A percentile compares a stretch with the other conserved stretches of the same genome.
These are phyloP conservation scores for Oxyria digyna DNA, from an alignment of 148 eudicot genomes.

Conservation along the genomic window DNA sequence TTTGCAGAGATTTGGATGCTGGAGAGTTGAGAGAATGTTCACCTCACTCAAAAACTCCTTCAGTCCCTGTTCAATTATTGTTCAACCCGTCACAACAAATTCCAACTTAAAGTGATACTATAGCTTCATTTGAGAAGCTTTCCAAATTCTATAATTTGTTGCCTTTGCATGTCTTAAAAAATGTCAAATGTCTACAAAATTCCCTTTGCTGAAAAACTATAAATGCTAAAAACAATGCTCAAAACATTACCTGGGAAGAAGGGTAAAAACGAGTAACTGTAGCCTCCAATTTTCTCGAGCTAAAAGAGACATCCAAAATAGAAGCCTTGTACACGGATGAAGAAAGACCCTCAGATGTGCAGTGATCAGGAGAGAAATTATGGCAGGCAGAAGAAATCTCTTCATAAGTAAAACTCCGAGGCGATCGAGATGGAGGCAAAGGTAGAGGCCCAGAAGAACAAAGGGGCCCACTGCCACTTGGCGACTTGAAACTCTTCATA, in stretches of 20 bases:
- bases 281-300: slow-evolving; percentile 55
- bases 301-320: slow-evolving; percentile 37
- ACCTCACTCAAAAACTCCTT: slow-evolving; percentile 79
- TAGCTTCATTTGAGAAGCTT: not conserved
- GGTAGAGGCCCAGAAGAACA: slow-evolving; percentile 71
- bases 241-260: slow-evolving; percentile 46
- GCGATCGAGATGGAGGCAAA: slow-evolving; percentile 45
- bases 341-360: slow-evolving; percentile 73
- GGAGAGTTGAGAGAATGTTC: slow-evolving; percentile 73
- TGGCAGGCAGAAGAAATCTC: slow-evolving; percentile 76
- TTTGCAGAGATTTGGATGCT: slow-evolving; percentile 79
- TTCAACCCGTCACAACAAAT: not conserved
- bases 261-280: slow-evolving; percentile 71
- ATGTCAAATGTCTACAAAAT: not conserved
- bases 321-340: slow-evolving; percentile 69
- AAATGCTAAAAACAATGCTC: not conserved
- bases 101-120: not conserved
- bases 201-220: not conserved
- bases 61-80: slow-evolving; percentile 32
- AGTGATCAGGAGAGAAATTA: slow-evolving; percentile 69
- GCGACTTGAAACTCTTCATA: slow-evolving; percentile 52
- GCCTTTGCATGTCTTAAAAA: not conserved
- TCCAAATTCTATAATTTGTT: not conserved
- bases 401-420: slow-evolving; percentile 54
- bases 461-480: slow-evolving; percentile 52